phyloP scores from a whole-genome alignment of 495 filamentous ascomycete species.

The Daldinia bambusicola region DNA sequence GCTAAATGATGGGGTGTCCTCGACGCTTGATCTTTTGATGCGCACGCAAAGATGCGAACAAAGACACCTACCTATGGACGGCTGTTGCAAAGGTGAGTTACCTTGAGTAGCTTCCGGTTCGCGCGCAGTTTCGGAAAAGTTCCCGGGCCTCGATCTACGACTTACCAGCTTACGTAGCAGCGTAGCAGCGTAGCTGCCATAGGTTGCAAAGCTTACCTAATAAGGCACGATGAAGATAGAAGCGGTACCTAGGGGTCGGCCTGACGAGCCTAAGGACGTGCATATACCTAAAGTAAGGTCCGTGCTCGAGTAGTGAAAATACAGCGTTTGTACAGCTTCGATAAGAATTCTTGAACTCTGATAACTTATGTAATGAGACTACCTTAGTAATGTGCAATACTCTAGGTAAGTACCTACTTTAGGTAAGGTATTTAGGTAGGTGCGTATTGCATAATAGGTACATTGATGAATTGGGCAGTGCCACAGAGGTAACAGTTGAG shows the following conservation, averaged over 20 bases:
- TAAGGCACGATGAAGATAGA: no score
- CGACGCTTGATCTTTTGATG: neutral
- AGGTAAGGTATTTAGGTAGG: no score
- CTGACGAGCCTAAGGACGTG: neutral
- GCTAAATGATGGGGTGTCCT: neutral
- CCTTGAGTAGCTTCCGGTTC: no score
- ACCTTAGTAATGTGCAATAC: neutral
- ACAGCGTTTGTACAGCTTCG: no score
- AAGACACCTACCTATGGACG: no score
- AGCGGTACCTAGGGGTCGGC: no score
- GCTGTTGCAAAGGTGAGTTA: neutral
- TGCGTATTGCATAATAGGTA: no score
- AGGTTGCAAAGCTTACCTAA: neutral
- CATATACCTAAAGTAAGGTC: no score
- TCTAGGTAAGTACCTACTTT: no score
- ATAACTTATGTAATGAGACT: neutral
- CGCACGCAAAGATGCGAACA: neutral
- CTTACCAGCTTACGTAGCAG: neutral
- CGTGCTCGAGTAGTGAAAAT: neutral
- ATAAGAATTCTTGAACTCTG: no score
- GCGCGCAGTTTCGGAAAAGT: slow-evolving; percentile 8
- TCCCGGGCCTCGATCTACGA: slow-evolving; percentile 5
- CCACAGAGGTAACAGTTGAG: no score
- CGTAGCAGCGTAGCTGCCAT: neutral
- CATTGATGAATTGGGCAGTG: no score